These are phyloP conservation scores for Lumnitzera racemosa DNA, from an alignment of 345 rosid species.

Conservation along the genomic window DNA sequence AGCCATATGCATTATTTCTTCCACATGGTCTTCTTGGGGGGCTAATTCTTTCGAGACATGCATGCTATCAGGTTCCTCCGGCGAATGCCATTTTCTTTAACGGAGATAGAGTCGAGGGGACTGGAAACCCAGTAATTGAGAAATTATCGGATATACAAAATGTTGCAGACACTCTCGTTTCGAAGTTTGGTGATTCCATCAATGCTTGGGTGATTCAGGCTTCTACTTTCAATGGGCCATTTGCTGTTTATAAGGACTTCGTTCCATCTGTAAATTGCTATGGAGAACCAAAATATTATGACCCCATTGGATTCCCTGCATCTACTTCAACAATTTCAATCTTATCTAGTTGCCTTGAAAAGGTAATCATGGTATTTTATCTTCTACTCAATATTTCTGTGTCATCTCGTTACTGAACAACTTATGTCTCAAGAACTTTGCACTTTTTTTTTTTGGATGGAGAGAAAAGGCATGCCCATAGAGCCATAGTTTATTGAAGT, in stretches of 20 bases:
- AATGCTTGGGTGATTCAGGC: slow-evolving; percentile 80
- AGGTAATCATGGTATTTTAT: slow-evolving; percentile 19
- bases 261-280: slow-evolving; percentile 44
- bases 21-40: no score
- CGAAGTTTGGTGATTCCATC: slow-evolving; percentile 55
- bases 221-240: slow-evolving; percentile 58
- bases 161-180: slow-evolving; percentile 60
- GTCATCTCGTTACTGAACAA: not conserved
- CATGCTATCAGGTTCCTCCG: slow-evolving; percentile 37
- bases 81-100: slow-evolving; percentile 67
- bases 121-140: slow-evolving; percentile 60
- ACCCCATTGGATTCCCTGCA: slow-evolving; percentile 53
- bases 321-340: slow-evolving; percentile 54
- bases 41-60: slow-evolving; percentile 1
- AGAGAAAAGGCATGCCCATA: no score
- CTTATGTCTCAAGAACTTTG: not conserved
- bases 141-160: slow-evolving; percentile 54
- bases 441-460: no score
- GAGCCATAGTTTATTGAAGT: no score
- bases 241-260: slow-evolving; percentile 67
- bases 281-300: slow-evolving; percentile 64
- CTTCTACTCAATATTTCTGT: not conserved
- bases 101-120: slow-evolving; percentile 67
- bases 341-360: slow-evolving; percentile 44
- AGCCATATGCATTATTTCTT: not conserved